Base-by-base conservation (phyloP, 805 yeast genomes). In the Starmera quercuum region DNA sequence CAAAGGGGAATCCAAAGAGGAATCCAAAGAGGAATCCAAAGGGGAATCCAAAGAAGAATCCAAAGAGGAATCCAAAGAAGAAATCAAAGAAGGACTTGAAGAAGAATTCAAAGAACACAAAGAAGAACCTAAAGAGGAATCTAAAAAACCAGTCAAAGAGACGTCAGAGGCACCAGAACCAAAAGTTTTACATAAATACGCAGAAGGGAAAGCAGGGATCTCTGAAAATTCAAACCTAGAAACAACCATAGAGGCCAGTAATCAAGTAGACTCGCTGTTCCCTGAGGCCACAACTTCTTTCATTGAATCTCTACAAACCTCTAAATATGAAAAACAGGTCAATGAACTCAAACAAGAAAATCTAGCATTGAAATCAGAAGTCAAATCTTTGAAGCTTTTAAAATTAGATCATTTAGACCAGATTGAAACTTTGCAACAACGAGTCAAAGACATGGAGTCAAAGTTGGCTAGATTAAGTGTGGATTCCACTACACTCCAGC, bases 351-450 rank as follows among this genome's bases (percentile, higher is more conserved):
- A 59, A 34, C 41, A 45, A 6, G 50, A 64, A 33, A 40, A 64
- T 17, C 44, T 40, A 19, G 37, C 35, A 12, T 47, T 71, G 4
- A 66, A 66, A 29, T 39, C 49, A 20, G 68, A 68, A 33, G 39
- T 66, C 12, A 69, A 63, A 28, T 45, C 48, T 4, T 39, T 60
- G 10, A 60, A 59, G 17, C 51, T 60, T 17, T 58, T 57, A 22
- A 50, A 59, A 35, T 39, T 67, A 20, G 59, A 61, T 17, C 58
- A 56, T 15, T 51, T 57, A 27, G 59, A 64, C 6, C 47, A 56
- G 25, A 48, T 54, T 17, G 56, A 61, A 33, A 52, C 53, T 5
- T 39, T 53, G n/a, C 44, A 53, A 34, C 45, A 51, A 7, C 42
- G 46, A 26, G 36, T 53, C 10, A 38, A 45, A 15, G 53, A 58